Conservation (phyloP, 2,329 filamentous ascomycete species). For the Pseudogymnoascus sp. region DNA sequence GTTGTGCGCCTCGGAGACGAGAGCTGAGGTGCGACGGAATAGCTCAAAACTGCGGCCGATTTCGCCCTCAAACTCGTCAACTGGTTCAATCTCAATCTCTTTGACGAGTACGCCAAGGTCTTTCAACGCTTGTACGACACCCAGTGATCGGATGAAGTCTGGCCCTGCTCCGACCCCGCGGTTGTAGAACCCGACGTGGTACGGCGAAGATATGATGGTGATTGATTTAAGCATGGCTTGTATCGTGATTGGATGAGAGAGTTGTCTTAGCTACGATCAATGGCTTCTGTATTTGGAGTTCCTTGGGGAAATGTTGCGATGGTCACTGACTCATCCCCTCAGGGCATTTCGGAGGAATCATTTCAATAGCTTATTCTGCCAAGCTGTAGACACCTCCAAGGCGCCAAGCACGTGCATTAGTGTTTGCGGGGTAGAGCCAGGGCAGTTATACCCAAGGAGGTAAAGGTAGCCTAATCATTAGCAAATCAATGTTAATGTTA, state of each 20-base stretch:
- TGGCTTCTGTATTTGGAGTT: background rate
- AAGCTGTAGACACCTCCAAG: background rate
- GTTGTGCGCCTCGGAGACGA: conserved; percentile 25
- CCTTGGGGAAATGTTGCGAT: background rate
- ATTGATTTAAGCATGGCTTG: conserved; percentile 20
- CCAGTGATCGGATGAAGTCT: conserved; percentile 26
- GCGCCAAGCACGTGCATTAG: background rate
- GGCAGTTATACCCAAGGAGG: background rate
- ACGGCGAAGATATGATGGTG: conserved; percentile 33
- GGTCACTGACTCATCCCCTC: background rate
- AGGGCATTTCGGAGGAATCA: background rate
- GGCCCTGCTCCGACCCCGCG: conserved; percentile 34
- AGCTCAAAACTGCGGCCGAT: conserved; percentile 34
- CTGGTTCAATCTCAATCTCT: conserved; percentile 24
- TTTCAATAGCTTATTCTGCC: background rate
- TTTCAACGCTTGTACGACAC: conserved; percentile 26
- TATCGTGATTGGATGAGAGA: background rate
- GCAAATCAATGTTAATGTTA: background rate
- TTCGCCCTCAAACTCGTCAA: conserved; percentile 33
- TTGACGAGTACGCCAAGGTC: conserved; percentile 22
- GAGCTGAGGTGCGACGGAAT: conserved; percentile 30
- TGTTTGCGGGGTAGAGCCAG: background rate
- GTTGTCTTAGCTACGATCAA: background rate
- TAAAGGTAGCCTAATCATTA: background rate
- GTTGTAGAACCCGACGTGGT: conserved; percentile 33